phyloP scores from a whole-genome alignment of 331 rosid species.

The Malus hybrid region DNA sequence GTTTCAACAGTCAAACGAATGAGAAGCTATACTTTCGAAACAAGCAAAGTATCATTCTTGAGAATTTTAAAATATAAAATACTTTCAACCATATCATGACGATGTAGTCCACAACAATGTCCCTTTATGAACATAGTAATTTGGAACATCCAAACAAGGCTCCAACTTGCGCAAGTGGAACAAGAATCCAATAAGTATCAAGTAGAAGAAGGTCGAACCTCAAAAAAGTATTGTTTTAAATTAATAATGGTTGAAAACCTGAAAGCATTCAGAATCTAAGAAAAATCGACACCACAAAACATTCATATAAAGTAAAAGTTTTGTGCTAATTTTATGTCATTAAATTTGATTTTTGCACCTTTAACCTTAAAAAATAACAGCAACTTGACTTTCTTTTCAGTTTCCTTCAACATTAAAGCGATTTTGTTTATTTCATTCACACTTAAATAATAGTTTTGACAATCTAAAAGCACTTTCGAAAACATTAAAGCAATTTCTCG shows the following conservation, averaged over 20 bases:
- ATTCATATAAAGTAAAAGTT: background rate
- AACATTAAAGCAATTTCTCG: too few relatives aligned
- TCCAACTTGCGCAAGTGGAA: conserved; percentile 3
- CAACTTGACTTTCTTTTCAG: background rate
- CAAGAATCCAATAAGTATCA: background rate
- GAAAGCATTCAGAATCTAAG: background rate
- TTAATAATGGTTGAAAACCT: background rate
- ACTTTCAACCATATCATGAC: too few relatives aligned
- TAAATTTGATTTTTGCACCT: background rate
- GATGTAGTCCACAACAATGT: too few relatives aligned
- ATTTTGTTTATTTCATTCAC: too few relatives aligned
- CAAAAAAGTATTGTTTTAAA: background rate
- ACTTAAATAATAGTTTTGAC: too few relatives aligned
- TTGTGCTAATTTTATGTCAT: background rate
- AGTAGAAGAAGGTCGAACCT: background rate
- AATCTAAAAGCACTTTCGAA: too few relatives aligned
- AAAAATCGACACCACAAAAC: background rate
- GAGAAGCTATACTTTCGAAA: too few relatives aligned
- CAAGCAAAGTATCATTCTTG: too few relatives aligned
- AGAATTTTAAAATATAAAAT: too few relatives aligned
- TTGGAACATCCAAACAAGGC: background rate
- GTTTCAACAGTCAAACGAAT: too few relatives aligned
- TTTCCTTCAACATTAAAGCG: background rate
- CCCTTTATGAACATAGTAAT: too few relatives aligned
- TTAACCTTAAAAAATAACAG: background rate